Evolutionary conservation across 306 rosid species (phyloP).

Genomic region (Sphenostylis stenocarpa): DNA sequence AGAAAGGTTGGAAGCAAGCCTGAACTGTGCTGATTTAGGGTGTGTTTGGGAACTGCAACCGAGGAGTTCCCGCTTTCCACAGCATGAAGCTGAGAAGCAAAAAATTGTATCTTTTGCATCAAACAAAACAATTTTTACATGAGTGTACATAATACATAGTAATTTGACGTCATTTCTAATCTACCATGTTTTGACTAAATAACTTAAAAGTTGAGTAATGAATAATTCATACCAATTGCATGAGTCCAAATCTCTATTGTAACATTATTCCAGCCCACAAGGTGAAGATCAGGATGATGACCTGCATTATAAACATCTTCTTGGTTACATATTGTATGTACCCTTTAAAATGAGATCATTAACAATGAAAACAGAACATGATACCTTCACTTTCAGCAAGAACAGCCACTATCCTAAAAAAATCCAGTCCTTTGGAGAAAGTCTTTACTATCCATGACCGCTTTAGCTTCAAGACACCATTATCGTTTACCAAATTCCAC

Average conservation of each 20-base stretch:
- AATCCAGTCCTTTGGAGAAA: constrained; percentile 76
- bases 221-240: constrained; percentile 60
- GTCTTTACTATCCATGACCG: constrained; percentile 66
- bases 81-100: too few relatives aligned
- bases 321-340: not conserved
- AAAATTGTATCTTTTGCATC: too few relatives aligned
- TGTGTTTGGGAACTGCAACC: too few relatives aligned
- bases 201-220: constrained; percentile 1
- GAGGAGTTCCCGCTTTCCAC: too few relatives aligned
- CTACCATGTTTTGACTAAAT: not conserved
- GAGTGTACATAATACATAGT: not conserved
- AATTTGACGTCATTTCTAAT: not conserved
- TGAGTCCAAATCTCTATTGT: constrained; percentile 85
- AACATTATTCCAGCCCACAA: constrained; percentile 82
- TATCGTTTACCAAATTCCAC: constrained; percentile 69
- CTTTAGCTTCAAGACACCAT: constrained; percentile 56
- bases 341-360: constrained; percentile 1
- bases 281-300: constrained; percentile 93
- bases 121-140: too few relatives aligned
- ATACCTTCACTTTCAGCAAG: constrained; percentile 83
- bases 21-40: too few relatives aligned
- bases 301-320: constrained; percentile 42
- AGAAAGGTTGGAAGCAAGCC: not conserved
- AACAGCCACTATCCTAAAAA: constrained; percentile 61
- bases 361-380: constrained; percentile 1